Evolutionary conservation across 257 asterid genomes (phyloP).

Genomic region (Vinca minor): DNA sequence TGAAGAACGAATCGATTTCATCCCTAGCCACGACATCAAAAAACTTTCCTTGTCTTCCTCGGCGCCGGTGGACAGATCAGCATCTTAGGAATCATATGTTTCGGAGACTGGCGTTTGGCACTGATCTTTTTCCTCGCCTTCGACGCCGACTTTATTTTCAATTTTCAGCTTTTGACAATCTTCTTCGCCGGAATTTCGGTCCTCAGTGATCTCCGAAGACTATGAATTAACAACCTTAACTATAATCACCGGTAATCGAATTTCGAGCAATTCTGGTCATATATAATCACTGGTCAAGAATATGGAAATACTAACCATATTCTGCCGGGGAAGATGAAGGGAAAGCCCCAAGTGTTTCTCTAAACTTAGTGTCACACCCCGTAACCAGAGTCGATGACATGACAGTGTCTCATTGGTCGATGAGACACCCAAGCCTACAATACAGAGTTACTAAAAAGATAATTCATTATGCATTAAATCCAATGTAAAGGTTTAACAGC

Average conservation of each 20-base stretch:
- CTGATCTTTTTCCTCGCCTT: slow-evolving; percentile 15
- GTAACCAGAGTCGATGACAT: too few relatives aligned
- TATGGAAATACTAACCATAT: too few relatives aligned
- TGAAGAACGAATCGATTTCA: slow-evolving; percentile 45
- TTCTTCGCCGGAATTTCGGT: neutral
- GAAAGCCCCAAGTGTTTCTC: too few relatives aligned
- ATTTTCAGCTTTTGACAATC: neutral
- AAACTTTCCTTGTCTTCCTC: slow-evolving; percentile 35
- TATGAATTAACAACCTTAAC: slow-evolving; percentile 1
- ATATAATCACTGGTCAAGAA: too few relatives aligned
- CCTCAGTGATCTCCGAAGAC: neutral
- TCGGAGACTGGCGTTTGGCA: slow-evolving; percentile 46
- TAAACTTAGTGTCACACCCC: too few relatives aligned
- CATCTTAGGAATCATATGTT: slow-evolving; percentile 33
- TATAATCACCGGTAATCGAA: slow-evolving; percentile 10
- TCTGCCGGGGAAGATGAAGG: too few relatives aligned
- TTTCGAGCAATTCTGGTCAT: slow-evolving; percentile 14
- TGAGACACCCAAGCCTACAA: too few relatives aligned
- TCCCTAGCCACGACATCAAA: slow-evolving; percentile 29
- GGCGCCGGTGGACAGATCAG: slow-evolving; percentile 61
- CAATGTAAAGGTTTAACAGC: too few relatives aligned
- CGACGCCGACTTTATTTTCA: neutral
- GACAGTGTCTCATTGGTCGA: too few relatives aligned
- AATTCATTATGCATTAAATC: too few relatives aligned
- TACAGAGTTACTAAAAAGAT: too few relatives aligned